Percentiles rank a stretch among this genome's conserved stretches.
Conservation (phyloP, 305 asterid species). For the Solanum hybrid region DNA sequence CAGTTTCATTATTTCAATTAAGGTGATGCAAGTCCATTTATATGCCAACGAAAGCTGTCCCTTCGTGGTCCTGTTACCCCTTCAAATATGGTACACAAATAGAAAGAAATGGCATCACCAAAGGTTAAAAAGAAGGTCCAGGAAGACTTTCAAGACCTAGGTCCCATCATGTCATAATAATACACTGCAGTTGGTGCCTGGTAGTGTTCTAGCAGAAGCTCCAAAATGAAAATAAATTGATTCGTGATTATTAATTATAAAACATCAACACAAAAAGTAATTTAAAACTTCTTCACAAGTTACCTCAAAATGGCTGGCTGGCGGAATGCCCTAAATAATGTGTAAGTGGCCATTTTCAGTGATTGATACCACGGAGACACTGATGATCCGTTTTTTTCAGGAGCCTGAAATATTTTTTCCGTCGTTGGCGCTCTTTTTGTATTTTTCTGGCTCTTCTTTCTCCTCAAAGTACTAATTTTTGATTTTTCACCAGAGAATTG, state of each 20-base stretch:
- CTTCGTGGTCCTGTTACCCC: background rate
- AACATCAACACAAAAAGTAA: background rate
- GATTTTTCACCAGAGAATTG: conserved; percentile 25
- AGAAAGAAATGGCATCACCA: background rate
- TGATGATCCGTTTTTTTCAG: conserved; percentile 30
- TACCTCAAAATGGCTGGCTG: conserved; percentile 88
- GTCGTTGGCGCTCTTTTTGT: conserved; percentile 20
- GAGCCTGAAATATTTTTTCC: conserved; percentile 18
- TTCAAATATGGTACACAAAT: background rate
- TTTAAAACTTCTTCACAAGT: conserved; percentile 9
- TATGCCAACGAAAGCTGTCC: background rate
- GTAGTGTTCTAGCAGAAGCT: background rate
- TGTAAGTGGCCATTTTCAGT: conserved; percentile 48
- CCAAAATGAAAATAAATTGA: background rate
- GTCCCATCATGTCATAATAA: background rate
- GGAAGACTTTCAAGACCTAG: background rate
- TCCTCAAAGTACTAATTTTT: conserved; percentile 30
- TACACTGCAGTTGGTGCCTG: background rate
- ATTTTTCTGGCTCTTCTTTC: conserved; percentile 53
- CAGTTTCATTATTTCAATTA: background rate
- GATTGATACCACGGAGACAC: conserved; percentile 39
- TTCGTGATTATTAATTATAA: background rate
- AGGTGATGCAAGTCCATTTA: background rate
- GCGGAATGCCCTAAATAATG: conserved; percentile 62
- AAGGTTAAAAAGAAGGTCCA: background rate